Conservation (phyloP, 176 grass and related monocot species). For the Zoysia japonica region DNA sequence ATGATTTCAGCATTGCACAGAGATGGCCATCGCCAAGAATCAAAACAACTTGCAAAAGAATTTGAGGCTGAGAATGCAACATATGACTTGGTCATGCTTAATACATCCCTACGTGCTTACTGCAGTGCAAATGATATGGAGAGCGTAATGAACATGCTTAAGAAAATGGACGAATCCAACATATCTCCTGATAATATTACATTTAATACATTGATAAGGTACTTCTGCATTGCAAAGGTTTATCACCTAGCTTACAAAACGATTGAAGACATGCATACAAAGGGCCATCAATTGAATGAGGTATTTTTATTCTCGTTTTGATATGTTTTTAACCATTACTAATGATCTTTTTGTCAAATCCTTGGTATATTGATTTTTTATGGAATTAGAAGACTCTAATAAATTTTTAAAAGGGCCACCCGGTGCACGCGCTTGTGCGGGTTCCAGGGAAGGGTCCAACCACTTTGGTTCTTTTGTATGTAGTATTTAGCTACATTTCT, state of each 20-base stretch:
- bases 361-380: constrained; percentile 33
- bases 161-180: constrained; percentile 84
- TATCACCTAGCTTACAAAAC: constrained; percentile 91
- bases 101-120: constrained; percentile 84
- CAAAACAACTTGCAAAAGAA: constrained; percentile 86
- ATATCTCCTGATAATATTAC: constrained; percentile 88
- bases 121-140: constrained; percentile 87
- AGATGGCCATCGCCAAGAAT: constrained; percentile 62
- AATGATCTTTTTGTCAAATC: constrained; percentile 9
- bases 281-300: constrained; percentile 83
- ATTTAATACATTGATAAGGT: constrained; percentile 95
- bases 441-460: too few species aligned
- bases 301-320: constrained; percentile 47
- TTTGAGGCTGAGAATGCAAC: constrained; percentile 71
- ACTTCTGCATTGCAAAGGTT: constrained; percentile 76
- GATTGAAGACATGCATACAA: constrained; percentile 91
- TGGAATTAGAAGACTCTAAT: not conserved
- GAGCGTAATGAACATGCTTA: constrained; percentile 80
- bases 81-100: constrained; percentile 95
- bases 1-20: constrained; percentile 94
- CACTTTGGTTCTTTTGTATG: too few species aligned
- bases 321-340: constrained; percentile 14
- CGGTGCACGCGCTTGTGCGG: too few species aligned
- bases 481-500: too few species aligned
- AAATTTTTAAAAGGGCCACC: too few species aligned